A percentile compares a stretch with the other conserved stretches of the same genome.
Evolutionary conservation across 208 protist genomes (phyloP).

Genomic region (Balamuthia mandrillaris): DNA sequence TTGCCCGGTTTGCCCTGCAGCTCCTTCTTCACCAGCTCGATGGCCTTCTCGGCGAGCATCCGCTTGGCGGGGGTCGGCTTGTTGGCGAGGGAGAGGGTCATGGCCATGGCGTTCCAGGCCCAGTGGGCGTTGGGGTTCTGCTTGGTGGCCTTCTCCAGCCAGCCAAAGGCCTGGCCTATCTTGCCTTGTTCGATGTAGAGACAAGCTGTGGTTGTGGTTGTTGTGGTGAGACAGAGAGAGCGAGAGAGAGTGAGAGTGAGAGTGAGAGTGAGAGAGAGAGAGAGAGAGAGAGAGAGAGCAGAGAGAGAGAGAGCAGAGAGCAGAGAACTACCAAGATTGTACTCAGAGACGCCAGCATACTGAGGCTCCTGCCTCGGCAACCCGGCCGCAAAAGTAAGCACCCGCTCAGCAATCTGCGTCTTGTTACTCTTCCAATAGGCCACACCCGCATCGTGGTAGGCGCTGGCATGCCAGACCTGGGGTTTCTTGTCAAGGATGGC

Average conservation of each 20-base stretch:
- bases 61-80: too few relatives aligned
- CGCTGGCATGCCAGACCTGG: not conserved
- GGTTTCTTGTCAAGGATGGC: not conserved
- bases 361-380: not conserved
- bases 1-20: too few relatives aligned
- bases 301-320: not conserved
- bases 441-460: constrained; percentile 11
- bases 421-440: not conserved
- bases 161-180: not conserved
- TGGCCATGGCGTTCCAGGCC: not conserved
- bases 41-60: not conserved
- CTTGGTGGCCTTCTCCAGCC: not conserved
- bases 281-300: not conserved
- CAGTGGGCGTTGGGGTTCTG: not conserved
- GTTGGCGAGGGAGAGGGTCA: not conserved
- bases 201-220: not conserved
- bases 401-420: not conserved
- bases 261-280: not conserved
- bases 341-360: not conserved
- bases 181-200: not conserved
- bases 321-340: constrained; percentile 12
- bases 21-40: not conserved
- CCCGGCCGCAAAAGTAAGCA: not conserved
- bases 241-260: not conserved
- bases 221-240: not conserved